Evolutionary conservation across 208 protist species (phyloP).

Genomic region (Crithidia acanthocephali): DNA sequence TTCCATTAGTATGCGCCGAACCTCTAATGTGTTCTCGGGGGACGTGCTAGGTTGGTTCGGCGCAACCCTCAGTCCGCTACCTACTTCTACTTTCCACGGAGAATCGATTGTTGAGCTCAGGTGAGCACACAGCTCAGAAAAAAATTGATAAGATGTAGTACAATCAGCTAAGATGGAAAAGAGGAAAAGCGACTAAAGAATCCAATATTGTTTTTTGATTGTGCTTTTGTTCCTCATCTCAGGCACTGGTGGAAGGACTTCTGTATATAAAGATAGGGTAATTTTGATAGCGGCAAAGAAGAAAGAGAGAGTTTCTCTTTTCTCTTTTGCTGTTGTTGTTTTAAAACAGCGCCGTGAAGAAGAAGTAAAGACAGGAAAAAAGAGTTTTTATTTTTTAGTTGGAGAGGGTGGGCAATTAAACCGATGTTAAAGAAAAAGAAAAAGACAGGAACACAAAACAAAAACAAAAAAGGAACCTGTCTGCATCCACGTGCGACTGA

Average conservation of each 20-base stretch:
- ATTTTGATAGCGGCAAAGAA: no score
- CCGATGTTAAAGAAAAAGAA: slow-evolving; percentile 11
- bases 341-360: neutral
- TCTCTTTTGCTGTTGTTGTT: neutral
- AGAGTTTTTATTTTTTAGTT: no score
- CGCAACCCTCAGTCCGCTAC: no score
- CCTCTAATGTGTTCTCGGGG: no score
- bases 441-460: neutral
- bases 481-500: neutral
- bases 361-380: neutral
- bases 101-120: neutral
- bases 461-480: neutral
- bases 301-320: neutral
- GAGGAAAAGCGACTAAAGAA: no score
- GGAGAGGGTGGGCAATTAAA: neutral
- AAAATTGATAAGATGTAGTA: neutral
- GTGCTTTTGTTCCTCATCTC: no score
- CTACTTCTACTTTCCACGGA: no score
- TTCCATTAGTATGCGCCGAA: no score
- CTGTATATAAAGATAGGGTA: no score
- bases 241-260: no score
- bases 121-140: neutral
- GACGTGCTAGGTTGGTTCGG: no score
- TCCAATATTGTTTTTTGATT: no score
- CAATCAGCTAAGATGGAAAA: neutral